Conservation (phyloP, 1,139 yeast species). For the Lizanozyma gosingica region DNA sequence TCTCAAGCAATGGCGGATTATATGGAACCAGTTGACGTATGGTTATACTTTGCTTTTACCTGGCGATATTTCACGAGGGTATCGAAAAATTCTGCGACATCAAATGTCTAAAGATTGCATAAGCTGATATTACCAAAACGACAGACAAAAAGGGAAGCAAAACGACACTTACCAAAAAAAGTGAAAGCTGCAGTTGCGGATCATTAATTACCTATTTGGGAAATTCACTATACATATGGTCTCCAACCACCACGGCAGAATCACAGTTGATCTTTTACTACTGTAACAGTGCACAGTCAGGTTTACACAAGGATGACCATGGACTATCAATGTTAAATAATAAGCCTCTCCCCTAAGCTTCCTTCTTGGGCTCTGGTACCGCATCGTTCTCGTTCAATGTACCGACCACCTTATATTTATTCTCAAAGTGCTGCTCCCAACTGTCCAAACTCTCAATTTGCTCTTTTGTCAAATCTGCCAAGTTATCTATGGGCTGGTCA, state of each 20-base stretch:
- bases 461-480: conserved; percentile 50
- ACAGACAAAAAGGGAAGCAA: no score
- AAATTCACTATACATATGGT: not conserved
- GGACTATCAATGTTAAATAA: no score
- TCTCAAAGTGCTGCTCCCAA: conserved; percentile 80
- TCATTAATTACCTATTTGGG: no score
- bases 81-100: not conserved
- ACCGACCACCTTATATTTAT: conserved; percentile 70
- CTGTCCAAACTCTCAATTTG: conserved; percentile 65
- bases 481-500: conserved; percentile 64
- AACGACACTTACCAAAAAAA: no score
- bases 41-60: no score
- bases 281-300: no score
- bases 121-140: no score
- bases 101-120: not conserved
- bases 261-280: not conserved
- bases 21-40: not conserved
- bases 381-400: conserved; percentile 24
- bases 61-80: not conserved
- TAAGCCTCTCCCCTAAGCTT: no score
- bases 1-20: conserved; percentile 6
- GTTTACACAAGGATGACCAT: no score
- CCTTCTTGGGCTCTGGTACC: no score
- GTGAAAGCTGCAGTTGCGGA: no score
- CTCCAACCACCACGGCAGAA: not conserved